Evolutionary conservation across 2,329 filamentous ascomycete genomes (phyloP), one percentile per base, ranked within the genome.

Genomic region (Colletotrichum cordylinicola): DNA sequence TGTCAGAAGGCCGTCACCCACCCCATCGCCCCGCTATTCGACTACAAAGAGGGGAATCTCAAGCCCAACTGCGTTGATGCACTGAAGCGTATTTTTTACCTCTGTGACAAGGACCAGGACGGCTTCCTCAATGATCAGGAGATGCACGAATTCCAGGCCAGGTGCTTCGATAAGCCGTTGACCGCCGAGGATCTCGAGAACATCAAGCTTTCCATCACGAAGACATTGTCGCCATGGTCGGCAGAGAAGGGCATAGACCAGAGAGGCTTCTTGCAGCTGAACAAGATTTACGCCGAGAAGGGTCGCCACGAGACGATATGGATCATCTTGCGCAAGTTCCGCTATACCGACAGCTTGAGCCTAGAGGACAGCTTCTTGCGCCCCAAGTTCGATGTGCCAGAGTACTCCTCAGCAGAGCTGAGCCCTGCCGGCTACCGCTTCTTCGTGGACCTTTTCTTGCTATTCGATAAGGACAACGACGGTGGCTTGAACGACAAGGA

Each of bases 1-100:
- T 99, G 97, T 84, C 97, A 99, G 84, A 98, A 98, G 83, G 97
- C 97, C 21, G 96, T 99, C 80, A 98, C 96, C 4, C 96, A 98
- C 84, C 97, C 97, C 1, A 98, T 99, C 79, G 96, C 97, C 1
- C 97, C 97, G 8, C 90, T 99, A 7, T 99, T 98, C 83, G 97
- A 99, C 85, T 96, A 98, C 75, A 99, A 98, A 85, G 97, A 99
- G 85, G 92, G 89, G 1, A 91, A 92, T 72, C 87, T 99, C 67
- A 99, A 99, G 86, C 96, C 96, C 0, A 94, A 94, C 1, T 97
- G 96, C 43, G 91, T 98, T 13, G 94, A 94, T 55, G 97, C 97
- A 4, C 86, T 99, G 68, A 95, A 93, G 80, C 91, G 97, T 65
- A 95, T 99, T 67, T 99, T 99, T 85, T 98, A 98, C 82, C 90